Base-by-base conservation (phyloP, 768 basidiomycete genomes). In the Boletus reticulatus region DNA sequence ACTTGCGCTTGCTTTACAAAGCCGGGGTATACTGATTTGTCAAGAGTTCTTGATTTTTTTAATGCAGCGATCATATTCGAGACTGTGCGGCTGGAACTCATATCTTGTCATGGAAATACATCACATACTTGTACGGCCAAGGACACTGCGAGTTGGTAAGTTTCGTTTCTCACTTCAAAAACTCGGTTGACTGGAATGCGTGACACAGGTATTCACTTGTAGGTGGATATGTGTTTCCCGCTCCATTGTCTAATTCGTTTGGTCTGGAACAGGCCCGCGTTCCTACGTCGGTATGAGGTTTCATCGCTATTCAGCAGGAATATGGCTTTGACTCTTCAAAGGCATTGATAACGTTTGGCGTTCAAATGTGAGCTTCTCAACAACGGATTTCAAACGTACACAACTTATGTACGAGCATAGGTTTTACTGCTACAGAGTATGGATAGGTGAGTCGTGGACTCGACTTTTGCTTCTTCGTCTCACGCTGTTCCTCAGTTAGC, bases 101-200 rank as follows among this genome's bases (percentile, higher is more conserved):
- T 57, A 43, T 14, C 50, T 16, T 57, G 56, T 52, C 56, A 46
- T 32, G 46, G 50, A 29, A 52, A 32, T 38, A 6, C 16, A 4
- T 48, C 19, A 19, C 20, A 19, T 2, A 1, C 14, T 20, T 57
- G 56, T 19, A 36, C 36, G 6, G 46, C 38, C 4, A 14, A 34
- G 12, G 51, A 20, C 38, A 13, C 29, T 29, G 27, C 27, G 9
- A 29, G 27, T 22, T 57, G 56, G 56, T 52, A 16, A 4, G 56
- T 52, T 16, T 12, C 13, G 56, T 52, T 16, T 12, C 13, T 36
- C 37, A 16, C 31, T 27, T 14, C 37, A 3, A 11, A 19, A 39
- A 27, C 13, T 20, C 31, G 14, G 22, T 29, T 17, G 17, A 27
- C 16, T 29, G 27, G 27, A 8, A 29, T 0, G 27, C 11, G 39